A percentile compares a stretch with the other conserved stretches of the same genome.
Evolutionary conservation across 2,329 filamentous ascomycete genomes (phyloP).

Genomic region (Fusarium verticillioides): DNA sequence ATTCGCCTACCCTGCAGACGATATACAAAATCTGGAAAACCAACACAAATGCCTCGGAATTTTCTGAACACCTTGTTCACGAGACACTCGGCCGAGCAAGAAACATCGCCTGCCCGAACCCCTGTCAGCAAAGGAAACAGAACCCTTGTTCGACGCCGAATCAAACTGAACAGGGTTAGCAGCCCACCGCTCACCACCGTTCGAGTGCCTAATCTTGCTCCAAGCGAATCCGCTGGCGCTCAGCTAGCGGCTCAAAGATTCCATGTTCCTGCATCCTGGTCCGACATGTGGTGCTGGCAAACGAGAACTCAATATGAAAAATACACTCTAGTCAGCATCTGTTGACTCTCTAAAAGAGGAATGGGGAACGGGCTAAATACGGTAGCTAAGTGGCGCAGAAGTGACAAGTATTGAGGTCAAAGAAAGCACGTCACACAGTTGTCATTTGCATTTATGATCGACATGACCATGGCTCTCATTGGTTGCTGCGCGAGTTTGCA

Average conservation of each 20-base stretch:
- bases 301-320: conserved; percentile 4
- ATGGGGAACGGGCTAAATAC: conserved; percentile 1
- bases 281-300: conserved; percentile 8
- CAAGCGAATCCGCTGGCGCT: neutral
- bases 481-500: neutral
- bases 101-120: neutral
- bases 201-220: conserved; percentile 14
- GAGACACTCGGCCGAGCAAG: conserved; percentile 19
- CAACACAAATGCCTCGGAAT: neutral
- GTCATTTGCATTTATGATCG: conserved; percentile 3
- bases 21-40: neutral
- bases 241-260: conserved; percentile 10
- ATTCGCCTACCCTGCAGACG: neutral
- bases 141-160: conserved; percentile 1
- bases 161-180: conserved; percentile 13
- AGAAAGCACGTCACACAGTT: conserved; percentile 1
- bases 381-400: neutral
- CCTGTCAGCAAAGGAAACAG: conserved; percentile 1
- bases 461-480: neutral
- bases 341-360: neutral
- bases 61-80: neutral
- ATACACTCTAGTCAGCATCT: neutral
- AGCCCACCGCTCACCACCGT: conserved; percentile 4
- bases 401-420: neutral
- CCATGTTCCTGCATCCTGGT: conserved; percentile 38